Percentiles rank a stretch among this genome's conserved stretches.
These are phyloP conservation scores for Suillus placidus DNA, from an alignment of 768 basidiomycete genomes.

Conservation along the genomic window DNA sequence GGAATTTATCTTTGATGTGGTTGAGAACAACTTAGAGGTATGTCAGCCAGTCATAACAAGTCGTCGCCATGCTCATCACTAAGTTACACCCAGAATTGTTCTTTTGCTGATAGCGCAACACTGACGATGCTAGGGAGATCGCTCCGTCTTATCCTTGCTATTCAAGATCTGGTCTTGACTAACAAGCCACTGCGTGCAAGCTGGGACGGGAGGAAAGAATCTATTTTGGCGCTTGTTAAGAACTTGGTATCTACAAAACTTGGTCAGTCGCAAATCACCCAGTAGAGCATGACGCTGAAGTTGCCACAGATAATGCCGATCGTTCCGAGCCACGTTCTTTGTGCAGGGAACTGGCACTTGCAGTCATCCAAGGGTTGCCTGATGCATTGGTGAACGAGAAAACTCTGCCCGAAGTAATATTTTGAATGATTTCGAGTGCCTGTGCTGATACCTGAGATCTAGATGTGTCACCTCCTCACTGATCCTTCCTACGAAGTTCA, in stretches of 20 bases:
- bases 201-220: slow-evolving; percentile 63
- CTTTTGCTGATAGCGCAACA: slow-evolving; percentile 57
- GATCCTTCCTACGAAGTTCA: slow-evolving; percentile 70
- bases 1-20: slow-evolving; percentile 88
- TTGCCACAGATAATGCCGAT: slow-evolving; percentile 17
- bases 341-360: slow-evolving; percentile 69
- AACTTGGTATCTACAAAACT: slow-evolving; percentile 50
- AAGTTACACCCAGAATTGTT: slow-evolving; percentile 48
- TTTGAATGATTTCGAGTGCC: background rate
- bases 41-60: slow-evolving; percentile 17
- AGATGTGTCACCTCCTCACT: slow-evolving; percentile 82
- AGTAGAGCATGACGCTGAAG: background rate
- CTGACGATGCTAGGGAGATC: slow-evolving; percentile 72
- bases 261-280: background rate
- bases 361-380: slow-evolving; percentile 69
- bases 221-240: slow-evolving; percentile 59
- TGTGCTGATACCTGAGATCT: slow-evolving; percentile 7
- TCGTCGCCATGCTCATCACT: background rate
- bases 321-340: slow-evolving; percentile 61
- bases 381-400: slow-evolving; percentile 60
- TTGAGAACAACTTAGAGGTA: slow-evolving; percentile 90
- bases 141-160: slow-evolving; percentile 60
- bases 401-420: slow-evolving; percentile 62
- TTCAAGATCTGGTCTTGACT: slow-evolving; percentile 69
- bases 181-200: slow-evolving; percentile 73